Evolutionary conservation across 345 rosid species (phyloP).

Genomic region (Hibiscus trionum): DNA sequence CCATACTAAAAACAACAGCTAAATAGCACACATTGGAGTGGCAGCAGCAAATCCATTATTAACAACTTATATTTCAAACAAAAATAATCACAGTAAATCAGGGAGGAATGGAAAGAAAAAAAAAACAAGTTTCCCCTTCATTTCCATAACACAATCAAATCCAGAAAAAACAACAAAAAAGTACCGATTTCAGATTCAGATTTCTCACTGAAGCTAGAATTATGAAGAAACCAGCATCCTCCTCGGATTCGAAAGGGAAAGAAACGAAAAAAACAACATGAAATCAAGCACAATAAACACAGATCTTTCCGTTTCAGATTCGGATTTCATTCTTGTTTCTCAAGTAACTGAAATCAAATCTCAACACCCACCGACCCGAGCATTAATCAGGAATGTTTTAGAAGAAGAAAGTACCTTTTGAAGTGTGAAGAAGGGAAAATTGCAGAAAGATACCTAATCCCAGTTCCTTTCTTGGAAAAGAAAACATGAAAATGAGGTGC

Average conservation of each 20-base stretch:
- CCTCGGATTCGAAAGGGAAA: neutral
- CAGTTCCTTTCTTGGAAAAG: neutral
- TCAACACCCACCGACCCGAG: neutral
- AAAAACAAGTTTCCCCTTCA: neutral
- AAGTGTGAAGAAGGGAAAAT: neutral
- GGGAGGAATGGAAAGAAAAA: too few relatives aligned
- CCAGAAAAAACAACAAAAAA: neutral
- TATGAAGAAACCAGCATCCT: neutral
- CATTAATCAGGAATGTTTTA: neutral
- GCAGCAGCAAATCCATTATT: neutral
- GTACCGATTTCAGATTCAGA: neutral
- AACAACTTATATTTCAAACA: neutral
- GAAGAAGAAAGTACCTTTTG: constrained; percentile 6
- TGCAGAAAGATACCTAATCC: neutral
- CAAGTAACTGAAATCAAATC: neutral
- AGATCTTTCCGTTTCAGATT: constrained; percentile 10
- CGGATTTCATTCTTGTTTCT: neutral
- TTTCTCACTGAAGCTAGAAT: neutral
- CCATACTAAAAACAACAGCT: neutral
- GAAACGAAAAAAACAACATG: neutral
- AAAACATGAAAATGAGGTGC: neutral
- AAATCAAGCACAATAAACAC: neutral
- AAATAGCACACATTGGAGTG: neutral
- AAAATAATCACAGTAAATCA: neutral
- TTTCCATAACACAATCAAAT: neutral